Evolutionary conservation across 1,139 yeast species (phyloP), one percentile per base, ranked within the genome.

Genomic region (Lodderomyces theae): DNA sequence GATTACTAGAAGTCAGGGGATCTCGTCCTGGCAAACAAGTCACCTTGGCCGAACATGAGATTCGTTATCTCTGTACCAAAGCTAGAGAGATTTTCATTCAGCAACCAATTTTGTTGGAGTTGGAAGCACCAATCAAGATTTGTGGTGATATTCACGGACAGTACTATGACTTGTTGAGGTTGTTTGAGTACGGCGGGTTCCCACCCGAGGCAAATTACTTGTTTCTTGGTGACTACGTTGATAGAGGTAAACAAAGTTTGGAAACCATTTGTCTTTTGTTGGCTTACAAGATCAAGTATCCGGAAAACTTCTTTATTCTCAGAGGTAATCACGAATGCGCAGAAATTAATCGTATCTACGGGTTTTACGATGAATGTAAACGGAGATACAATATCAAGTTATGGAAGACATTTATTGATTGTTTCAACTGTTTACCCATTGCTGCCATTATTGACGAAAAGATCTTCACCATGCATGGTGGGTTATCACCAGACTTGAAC

Each of bases 311-410:
- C 63, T 92, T 92, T 71, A 86, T 87, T 57, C 74, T 87, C 52
- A 81, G 97, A 72, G 97, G 97, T 51, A 90, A 90, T 65, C 97
- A 90, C 72, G 97, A 92, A 68, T 88, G 96, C 72, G 97, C 97
- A 36, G 86, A 95, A 38, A 90, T 92, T 61, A 92, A 89, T 69
- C 84, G 97, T 72, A 89, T 92, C 63, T 92, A 92, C 64, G 97
- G 97, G 36, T 90, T 90, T 64, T 90, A 90, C 66, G 97, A 90
- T 66, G 97, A 90, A 69, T 92, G 97, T 69, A 83, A 92, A 69
- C 85, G 98, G 74, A 85, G 98, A 64, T 90, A 88, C 72, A 89
- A 89, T 69, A 89, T 92, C 66, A 92, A 90, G 69, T 82, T 89
- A 56, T 92, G 98, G 97, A 92, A 92, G 69, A 89, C 96, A 16